Conservation (phyloP, 148 eudicot genomes). For the Rhododendron ferrugineum region DNA sequence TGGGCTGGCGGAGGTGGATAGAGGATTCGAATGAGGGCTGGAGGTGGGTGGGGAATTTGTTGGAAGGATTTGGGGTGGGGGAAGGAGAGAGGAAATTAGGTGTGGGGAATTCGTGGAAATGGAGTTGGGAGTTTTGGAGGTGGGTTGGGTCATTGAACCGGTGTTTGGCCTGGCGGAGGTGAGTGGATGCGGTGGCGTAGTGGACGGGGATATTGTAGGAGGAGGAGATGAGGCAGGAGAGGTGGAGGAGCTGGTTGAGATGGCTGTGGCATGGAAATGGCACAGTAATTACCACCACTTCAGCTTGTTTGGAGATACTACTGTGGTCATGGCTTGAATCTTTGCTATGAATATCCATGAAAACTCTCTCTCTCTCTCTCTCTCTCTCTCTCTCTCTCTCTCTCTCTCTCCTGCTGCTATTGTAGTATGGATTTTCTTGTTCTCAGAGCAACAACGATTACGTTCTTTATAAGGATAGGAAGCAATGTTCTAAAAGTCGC, state of each 20-base stretch:
- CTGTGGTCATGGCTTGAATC: too few species aligned
- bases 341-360: neutral
- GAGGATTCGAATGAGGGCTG: neutral
- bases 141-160: conserved; percentile 15
- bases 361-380: too few species aligned
- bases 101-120: conserved; percentile 4
- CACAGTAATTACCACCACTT: conserved; percentile 23
- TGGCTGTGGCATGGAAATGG: conserved; percentile 38
- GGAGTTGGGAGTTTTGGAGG: neutral
- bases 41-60: conserved; percentile 5
- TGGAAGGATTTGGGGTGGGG: neutral
- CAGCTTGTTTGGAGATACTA: neutral
- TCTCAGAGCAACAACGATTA: too few species aligned
- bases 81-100: neutral
- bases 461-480: too few species aligned
- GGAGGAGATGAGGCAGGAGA: conserved; percentile 20
- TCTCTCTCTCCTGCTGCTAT: too few species aligned
- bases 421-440: neutral
- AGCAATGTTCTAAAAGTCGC: too few species aligned
- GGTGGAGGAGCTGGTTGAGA: conserved; percentile 35
- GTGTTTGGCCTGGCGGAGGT: conserved; percentile 30
- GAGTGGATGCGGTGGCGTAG: conserved; percentile 18
- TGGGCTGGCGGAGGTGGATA: conserved; percentile 6
- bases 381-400: too few species aligned
- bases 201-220: conserved; percentile 23